Evolutionary conservation across 176 grass and related monocot genomes (phyloP).

Genomic region (Phoenix dactylifera): DNA sequence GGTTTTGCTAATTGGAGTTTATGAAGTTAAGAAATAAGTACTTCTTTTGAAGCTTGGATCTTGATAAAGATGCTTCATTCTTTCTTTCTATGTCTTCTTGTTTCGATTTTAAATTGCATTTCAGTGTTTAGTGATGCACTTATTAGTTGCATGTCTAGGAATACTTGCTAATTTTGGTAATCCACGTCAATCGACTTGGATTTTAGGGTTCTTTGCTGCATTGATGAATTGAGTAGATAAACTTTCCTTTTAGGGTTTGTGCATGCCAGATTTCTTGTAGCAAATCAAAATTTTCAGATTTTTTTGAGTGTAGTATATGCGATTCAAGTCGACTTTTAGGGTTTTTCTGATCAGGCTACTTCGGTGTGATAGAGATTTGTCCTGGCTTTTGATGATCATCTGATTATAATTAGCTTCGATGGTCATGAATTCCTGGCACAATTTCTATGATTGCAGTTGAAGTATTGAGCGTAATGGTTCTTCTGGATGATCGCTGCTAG

Average conservation of each 20-base stretch:
- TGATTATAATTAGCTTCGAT: too few relatives aligned
- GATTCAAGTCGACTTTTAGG: neutral
- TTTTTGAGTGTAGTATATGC: neutral
- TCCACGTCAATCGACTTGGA: neutral
- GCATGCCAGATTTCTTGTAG: neutral
- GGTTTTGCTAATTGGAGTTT: neutral
- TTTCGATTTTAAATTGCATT: slow-evolving; percentile 4
- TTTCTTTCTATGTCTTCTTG: neutral
- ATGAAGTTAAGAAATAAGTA: too few relatives aligned
- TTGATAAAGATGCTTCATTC: neutral
- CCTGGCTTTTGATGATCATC: too few relatives aligned
- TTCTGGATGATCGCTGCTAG: too few relatives aligned
- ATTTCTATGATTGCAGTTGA: too few relatives aligned
- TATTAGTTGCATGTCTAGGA: neutral
- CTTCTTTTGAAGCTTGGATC: slow-evolving; percentile 8
- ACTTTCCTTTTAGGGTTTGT: neutral
- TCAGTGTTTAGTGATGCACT: neutral
- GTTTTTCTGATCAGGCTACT: neutral
- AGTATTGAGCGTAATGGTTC: too few relatives aligned
- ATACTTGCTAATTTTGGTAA: neutral
- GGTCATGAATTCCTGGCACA: too few relatives aligned
- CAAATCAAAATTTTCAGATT: neutral
- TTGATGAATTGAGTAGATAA: neutral
- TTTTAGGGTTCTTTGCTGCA: slow-evolving; percentile 5
- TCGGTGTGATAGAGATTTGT: too few relatives aligned